Conservation (phyloP, 345 rosid species). For the Populus pruinosa region DNA sequence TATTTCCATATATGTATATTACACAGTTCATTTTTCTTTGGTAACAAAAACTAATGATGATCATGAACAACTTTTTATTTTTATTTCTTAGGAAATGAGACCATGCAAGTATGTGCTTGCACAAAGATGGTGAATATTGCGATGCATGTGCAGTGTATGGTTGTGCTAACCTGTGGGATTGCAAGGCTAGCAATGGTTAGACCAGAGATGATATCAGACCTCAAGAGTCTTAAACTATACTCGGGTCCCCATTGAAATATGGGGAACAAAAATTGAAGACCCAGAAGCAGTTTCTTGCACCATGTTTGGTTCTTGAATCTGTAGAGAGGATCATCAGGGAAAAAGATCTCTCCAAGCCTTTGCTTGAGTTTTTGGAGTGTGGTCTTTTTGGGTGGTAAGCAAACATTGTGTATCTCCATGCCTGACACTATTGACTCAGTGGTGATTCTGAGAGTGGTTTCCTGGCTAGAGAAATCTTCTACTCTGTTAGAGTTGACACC, state of each 20-base stretch:
- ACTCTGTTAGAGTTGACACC: constrained; percentile 46
- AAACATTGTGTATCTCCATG: constrained; percentile 64
- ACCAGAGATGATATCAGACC: constrained; percentile 90
- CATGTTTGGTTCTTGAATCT: constrained; percentile 74
- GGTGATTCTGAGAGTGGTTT: constrained; percentile 15
- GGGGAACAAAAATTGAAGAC: constrained; percentile 71
- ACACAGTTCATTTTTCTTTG: background rate
- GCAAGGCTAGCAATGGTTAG: constrained; percentile 99
- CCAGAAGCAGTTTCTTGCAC: constrained; percentile 49
- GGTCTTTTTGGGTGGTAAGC: constrained; percentile 63
- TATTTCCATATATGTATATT: background rate
- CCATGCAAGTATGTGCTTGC: background rate
- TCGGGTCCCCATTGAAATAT: constrained; percentile 75
- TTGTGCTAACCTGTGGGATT: constrained; percentile 80
- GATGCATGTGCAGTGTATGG: background rate
- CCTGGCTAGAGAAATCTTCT: constrained; percentile 40
- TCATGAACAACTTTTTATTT: background rate
- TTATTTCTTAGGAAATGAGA: background rate
- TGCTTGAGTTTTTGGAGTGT: constrained; percentile 61
- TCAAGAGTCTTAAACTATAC: constrained; percentile 54
- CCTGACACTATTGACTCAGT: constrained; percentile 16
- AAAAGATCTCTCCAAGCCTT: constrained; percentile 65
- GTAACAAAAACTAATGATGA: background rate
- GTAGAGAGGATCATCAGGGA: constrained; percentile 93
- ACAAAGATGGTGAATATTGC: background rate